Evolutionary conservation across 2,329 filamentous ascomycete genomes (phyloP), one percentile per base, ranked within the genome.

Genomic region (Thielaviopsis ethacetica): DNA sequence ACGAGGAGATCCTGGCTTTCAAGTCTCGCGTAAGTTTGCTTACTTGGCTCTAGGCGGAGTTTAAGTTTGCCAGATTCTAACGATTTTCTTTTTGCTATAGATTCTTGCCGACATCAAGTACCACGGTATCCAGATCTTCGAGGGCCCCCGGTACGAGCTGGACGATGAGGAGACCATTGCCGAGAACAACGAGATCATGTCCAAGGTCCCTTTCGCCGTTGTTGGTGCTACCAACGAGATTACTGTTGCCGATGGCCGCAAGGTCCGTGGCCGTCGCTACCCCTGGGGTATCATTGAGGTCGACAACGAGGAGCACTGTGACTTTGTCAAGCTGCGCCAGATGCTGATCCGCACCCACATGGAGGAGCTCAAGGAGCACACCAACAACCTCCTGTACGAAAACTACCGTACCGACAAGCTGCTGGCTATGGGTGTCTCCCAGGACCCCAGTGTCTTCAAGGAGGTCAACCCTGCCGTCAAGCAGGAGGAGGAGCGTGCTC

Each of bases 291-390:
- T 93, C 67, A 96, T 98, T 65, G 93, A 98, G 76, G 93, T 98
- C 64, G 93, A 98, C 76, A 98, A 98, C 72, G 93, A 98, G 81
- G 93, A 98, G 74, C 93, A 98, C 79, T 98, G 93, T 70, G 93
- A 98, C 76, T 98, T 98, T 66, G 93, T 97, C 75, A 98, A 98
- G 84, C 84, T 98, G 63, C 90, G 93, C 73, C 93, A 98, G 76
- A 98, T 98, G 93, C 84, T 98, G 66, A 97, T 98, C 77, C 88
- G 93, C 72, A 98, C 93, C 60, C 93, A 98, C 81, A 98, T 98
- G 93, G 93, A 98, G 73, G 93, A 98, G 77, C 89, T 98, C 78
- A 98, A 98, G 85, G 93, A 98, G 79, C 89, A 98, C 79, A 98
- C 93, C 73, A 98, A 97, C 84, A 98, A 98, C 78, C 82, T 80